Percentiles rank a stretch among this genome's conserved stretches.
Evolutionary conservation across 2,329 filamentous ascomycete genomes (phyloP).

Genomic region (Exophiala aquamarina): DNA sequence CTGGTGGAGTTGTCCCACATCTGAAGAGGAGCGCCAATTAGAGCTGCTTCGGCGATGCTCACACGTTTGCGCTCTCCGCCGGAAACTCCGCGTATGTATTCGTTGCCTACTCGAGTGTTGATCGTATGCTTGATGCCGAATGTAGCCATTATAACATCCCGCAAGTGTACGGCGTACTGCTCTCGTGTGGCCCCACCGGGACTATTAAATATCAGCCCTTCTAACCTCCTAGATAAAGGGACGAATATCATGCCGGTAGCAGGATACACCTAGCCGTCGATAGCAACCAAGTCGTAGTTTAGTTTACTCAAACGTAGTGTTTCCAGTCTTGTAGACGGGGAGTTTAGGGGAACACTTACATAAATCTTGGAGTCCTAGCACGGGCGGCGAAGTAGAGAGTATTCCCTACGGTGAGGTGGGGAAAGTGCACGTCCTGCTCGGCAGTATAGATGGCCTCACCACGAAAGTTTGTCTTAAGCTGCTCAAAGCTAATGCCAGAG

Average conservation of each 20-base stretch:
- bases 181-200: constrained; percentile 41
- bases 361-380: no score
- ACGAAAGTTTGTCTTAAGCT: constrained; percentile 74
- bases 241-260: no score
- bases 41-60: constrained; percentile 54
- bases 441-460: constrained; percentile 87
- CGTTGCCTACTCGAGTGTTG: constrained; percentile 51
- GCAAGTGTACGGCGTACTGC: constrained; percentile 44
- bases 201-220: no score
- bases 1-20: constrained; percentile 51
- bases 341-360: no score
- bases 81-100: constrained; percentile 61
- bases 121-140: constrained; percentile 52
- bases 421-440: constrained; percentile 80
- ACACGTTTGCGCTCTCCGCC: constrained; percentile 63
- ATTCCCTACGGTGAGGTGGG: constrained; percentile 72
- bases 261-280: no score
- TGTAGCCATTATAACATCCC: constrained; percentile 45
- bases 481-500: constrained; percentile 67
- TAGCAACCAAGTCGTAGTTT: no score
- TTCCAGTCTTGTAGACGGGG: no score
- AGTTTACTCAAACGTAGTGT: no score
- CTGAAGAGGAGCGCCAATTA: constrained; percentile 45
- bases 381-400: constrained; percentile 64
- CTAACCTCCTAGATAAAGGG: no score